These are phyloP conservation scores for Closterium sp. DNA, from an alignment of 139 green algal species.

Conservation along the genomic window DNA sequence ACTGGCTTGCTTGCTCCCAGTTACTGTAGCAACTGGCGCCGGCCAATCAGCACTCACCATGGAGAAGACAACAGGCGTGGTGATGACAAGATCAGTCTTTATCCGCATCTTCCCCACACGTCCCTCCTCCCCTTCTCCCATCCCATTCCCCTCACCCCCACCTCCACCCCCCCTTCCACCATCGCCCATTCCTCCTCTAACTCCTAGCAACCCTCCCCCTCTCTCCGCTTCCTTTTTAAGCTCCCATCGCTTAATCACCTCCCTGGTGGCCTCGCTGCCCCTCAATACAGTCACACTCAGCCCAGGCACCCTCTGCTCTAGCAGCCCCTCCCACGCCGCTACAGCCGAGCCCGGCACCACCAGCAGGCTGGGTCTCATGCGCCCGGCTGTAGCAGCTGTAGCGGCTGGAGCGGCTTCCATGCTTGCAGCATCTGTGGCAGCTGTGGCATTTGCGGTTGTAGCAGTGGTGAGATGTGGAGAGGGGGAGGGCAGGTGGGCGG, in stretches of 20 bases:
- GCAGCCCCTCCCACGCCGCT: neutral
- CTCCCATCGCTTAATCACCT: neutral
- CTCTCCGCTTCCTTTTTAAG: neutral
- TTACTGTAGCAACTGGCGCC: too few species aligned
- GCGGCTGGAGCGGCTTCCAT: neutral
- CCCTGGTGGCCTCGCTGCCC: neutral
- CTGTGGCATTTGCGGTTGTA: neutral
- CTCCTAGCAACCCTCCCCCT: too few species aligned
- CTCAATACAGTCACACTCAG: neutral
- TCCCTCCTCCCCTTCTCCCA: neutral
- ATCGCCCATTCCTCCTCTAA: too few species aligned
- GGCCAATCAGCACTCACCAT: neutral
- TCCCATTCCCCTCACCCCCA: neutral
- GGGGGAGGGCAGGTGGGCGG: neutral
- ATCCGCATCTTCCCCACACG: neutral
- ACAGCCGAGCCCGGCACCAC: neutral
- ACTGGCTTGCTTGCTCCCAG: too few species aligned
- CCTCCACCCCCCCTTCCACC: neutral
- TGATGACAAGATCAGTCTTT: neutral
- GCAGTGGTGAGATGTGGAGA: neutral
- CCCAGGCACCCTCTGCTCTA: neutral
- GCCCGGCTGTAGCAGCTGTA: neutral
- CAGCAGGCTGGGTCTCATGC: neutral
- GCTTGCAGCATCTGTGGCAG: neutral
- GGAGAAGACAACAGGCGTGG: neutral